phyloP scores from a whole-genome alignment of 768 basidiomycete genomes.

The Russula compacta region DNA sequence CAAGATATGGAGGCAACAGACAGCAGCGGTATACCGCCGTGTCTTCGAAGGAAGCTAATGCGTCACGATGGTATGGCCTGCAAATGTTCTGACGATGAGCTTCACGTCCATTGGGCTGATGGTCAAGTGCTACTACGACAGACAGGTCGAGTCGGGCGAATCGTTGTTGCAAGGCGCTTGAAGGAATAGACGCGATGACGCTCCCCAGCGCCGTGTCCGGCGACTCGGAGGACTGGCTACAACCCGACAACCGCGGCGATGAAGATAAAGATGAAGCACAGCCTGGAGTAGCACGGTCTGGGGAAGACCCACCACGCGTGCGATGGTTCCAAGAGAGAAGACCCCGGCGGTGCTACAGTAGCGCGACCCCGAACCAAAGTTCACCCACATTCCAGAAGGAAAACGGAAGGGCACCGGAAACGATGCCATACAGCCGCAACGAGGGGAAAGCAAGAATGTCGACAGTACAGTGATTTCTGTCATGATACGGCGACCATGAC shows the following conservation, averaged over 20 bases:
- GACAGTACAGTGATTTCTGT: too few relatives aligned
- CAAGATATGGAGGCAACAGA: background rate
- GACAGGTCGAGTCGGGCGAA: background rate
- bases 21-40: background rate
- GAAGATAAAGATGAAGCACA: background rate
- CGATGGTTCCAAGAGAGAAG: background rate
- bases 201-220: background rate
- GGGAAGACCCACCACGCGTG: background rate
- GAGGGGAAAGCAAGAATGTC: too few relatives aligned
- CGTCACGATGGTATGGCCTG: background rate
- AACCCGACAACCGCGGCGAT: background rate
- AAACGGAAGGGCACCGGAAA: background rate
- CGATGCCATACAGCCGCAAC: too few relatives aligned
- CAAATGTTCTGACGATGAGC: background rate
- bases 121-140: background rate
- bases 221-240: background rate
- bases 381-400: background rate
- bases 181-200: background rate
- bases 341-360: too few relatives aligned
- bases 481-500: background rate
- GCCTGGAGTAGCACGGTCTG: too few relatives aligned
- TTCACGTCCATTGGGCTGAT: background rate
- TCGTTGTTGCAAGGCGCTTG: background rate
- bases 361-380: background rate
- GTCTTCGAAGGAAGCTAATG: background rate